These are phyloP conservation scores for Pythium utonaiense DNA, from an alignment of 352 stramenopile genomes.

Conservation along the genomic window DNA sequence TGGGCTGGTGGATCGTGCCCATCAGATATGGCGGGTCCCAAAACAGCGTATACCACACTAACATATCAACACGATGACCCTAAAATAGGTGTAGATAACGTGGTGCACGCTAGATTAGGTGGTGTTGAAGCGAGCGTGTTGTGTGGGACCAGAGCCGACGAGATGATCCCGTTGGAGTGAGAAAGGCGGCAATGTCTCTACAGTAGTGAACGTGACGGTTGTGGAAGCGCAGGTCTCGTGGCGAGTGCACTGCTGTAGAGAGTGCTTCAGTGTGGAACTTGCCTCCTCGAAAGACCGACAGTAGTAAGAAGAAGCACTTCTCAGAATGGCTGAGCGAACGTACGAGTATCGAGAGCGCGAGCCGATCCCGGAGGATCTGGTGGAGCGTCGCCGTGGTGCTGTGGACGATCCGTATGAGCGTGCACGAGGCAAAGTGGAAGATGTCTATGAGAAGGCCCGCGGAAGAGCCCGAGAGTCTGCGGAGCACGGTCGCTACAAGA, in stretches of 20 bases:
- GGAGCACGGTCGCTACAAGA: constrained; percentile 35
- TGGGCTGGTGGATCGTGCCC: neutral
- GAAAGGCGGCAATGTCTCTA: too few species aligned
- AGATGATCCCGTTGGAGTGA: too few species aligned
- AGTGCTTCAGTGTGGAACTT: neutral
- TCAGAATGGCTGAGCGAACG: constrained; percentile 13
- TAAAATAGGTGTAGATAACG: neutral
- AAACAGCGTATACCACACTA: neutral
- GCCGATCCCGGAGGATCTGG: constrained; percentile 17
- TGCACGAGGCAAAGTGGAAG: constrained; percentile 20
- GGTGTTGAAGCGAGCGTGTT: constrained; percentile 18
- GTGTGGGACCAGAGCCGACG: too few species aligned
- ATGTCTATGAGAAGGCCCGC: constrained; percentile 17
- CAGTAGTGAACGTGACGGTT: constrained; percentile 2
- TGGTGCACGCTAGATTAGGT: neutral
- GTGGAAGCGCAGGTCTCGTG: too few species aligned
- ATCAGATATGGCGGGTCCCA: constrained; percentile 6
- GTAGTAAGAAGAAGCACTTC: neutral
- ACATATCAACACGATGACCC: neutral
- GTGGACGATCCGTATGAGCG: constrained; percentile 20
- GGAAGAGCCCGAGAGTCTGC: constrained; percentile 27
- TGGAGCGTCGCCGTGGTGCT: constrained; percentile 10
- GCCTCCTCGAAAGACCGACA: neutral
- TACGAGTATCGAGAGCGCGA: constrained; percentile 24
- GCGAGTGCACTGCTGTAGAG: too few species aligned